These are phyloP conservation scores for Pachyrhizus erosus DNA, from an alignment of 306 rosid genomes.

Conservation along the genomic window DNA sequence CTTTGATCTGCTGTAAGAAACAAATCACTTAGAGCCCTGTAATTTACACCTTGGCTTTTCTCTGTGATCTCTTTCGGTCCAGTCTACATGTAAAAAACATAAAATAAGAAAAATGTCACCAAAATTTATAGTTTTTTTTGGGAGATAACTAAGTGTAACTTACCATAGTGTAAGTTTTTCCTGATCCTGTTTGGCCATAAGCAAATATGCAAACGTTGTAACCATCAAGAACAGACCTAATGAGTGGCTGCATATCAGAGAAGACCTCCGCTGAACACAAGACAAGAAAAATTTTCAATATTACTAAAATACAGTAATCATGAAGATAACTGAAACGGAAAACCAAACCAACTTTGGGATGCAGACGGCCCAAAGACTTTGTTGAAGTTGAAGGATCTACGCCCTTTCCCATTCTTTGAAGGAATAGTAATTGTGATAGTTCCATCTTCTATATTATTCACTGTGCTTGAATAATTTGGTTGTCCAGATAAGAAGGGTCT, in stretches of 20 bases:
- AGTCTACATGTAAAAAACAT: slow-evolving; percentile 52
- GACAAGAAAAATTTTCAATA: neutral
- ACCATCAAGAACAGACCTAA: slow-evolving; percentile 93
- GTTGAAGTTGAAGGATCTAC: slow-evolving; percentile 80
- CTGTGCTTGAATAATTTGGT: slow-evolving; percentile 64
- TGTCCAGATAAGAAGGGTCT: slow-evolving; percentile 84
- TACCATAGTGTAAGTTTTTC: slow-evolving; percentile 92
- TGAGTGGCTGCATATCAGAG: slow-evolving; percentile 88
- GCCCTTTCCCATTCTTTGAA: slow-evolving; percentile 81
- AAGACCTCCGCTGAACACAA: slow-evolving; percentile 74
- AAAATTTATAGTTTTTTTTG: neutral
- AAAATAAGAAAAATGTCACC: slow-evolving; percentile 29
- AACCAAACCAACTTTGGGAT: slow-evolving; percentile 71
- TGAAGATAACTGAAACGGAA: slow-evolving; percentile 17
- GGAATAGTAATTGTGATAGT: slow-evolving; percentile 74
- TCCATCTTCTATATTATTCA: slow-evolving; percentile 86
- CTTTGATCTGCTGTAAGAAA: slow-evolving; percentile 83
- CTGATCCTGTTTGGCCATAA: slow-evolving; percentile 94
- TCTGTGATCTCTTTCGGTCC: slow-evolving; percentile 95
- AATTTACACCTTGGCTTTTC: slow-evolving; percentile 91
- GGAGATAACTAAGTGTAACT: slow-evolving; percentile 25
- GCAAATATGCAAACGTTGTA: slow-evolving; percentile 92
- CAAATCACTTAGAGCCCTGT: slow-evolving; percentile 91
- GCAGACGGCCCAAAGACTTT: slow-evolving; percentile 90
- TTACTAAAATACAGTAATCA: slow-evolving; percentile 19